phyloP scores from a whole-genome alignment of 352 stramenopile species.

The Phytopythium aichiense region DNA sequence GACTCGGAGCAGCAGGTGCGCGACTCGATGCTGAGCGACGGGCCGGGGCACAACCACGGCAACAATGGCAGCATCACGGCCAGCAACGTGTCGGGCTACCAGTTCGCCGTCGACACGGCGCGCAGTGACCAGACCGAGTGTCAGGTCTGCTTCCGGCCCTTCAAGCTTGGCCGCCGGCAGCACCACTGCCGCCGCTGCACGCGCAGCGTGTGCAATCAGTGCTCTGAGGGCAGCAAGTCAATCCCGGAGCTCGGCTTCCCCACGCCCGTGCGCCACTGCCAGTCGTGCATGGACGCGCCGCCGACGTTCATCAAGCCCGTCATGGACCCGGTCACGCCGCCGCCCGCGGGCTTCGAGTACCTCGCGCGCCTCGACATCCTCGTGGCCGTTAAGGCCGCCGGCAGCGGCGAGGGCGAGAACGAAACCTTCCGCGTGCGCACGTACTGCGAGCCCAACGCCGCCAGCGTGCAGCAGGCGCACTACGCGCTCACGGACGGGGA shows the following conservation, averaged over 20 bases:
- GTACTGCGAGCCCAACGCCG: slow-evolving; percentile 74
- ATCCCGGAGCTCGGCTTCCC: slow-evolving; percentile 82
- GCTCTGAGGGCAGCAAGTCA: slow-evolving; percentile 76
- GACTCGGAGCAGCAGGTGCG: slow-evolving; percentile 54
- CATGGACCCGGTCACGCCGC: slow-evolving; percentile 73
- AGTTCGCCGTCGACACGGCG: slow-evolving; percentile 69
- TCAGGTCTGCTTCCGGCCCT: slow-evolving; percentile 85
- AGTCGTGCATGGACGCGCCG: slow-evolving; percentile 69
- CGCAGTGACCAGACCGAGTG: slow-evolving; percentile 85
- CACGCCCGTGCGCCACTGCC: slow-evolving; percentile 76
- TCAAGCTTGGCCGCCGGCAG: slow-evolving; percentile 78
- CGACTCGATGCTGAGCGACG: slow-evolving; percentile 37
- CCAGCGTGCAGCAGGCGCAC: slow-evolving; percentile 44
- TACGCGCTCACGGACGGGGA: slow-evolving; percentile 51
- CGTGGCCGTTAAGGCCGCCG: slow-evolving; percentile 43
- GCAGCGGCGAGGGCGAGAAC: slow-evolving; percentile 18
- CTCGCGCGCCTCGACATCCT: slow-evolving; percentile 82
- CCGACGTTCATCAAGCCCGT: slow-evolving; percentile 78
- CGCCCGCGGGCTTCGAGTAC: slow-evolving; percentile 80
- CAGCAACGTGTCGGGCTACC: slow-evolving; percentile 27
- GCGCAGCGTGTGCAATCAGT: slow-evolving; percentile 81
- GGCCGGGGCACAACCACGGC: slow-evolving; percentile 19
- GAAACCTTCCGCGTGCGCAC: slow-evolving; percentile 76
- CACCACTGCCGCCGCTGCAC: slow-evolving; percentile 85
- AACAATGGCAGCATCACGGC: slow-evolving; percentile 22